These are phyloP conservation scores for Suillus fuscotomentosus DNA, from an alignment of 768 basidiomycete species.

Conservation along the genomic window DNA sequence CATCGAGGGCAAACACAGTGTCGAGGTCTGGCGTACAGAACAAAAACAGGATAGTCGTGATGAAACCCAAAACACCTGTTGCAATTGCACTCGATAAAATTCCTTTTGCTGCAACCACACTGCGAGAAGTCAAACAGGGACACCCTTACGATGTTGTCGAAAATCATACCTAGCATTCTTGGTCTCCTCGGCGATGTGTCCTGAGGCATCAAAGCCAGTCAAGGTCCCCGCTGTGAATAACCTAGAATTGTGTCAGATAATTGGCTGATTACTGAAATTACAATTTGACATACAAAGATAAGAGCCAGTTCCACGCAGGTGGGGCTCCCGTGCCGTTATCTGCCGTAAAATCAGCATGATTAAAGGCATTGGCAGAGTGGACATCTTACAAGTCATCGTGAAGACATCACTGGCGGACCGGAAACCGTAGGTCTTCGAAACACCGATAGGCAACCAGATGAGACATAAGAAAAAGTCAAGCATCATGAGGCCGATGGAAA, in stretches of 20 bases:
- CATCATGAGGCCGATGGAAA: constrained; percentile 72
- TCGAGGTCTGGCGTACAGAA: constrained; percentile 84
- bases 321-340: constrained; percentile 90
- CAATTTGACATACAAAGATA: constrained; percentile 65
- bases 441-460: constrained; percentile 93
- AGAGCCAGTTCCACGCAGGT: constrained; percentile 87
- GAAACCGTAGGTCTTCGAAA: constrained; percentile 87
- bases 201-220: constrained; percentile 89
- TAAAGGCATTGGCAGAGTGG: constrained; percentile 20
- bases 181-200: constrained; percentile 87
- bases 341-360: constrained; percentile 26
- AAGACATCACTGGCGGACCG: constrained; percentile 82
- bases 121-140: constrained; percentile 21
- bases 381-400: constrained; percentile 71
- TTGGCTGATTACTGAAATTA: neutral
- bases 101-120: constrained; percentile 78
- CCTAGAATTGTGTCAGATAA: constrained; percentile 52
- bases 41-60: constrained; percentile 75
- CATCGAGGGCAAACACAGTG: constrained; percentile 68
- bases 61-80: constrained; percentile 78
- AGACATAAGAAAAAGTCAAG: constrained; percentile 85
- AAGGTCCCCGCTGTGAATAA: constrained; percentile 85
- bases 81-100: constrained; percentile 77
- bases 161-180: constrained; percentile 64
- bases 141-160: neutral